Base-by-base conservation (phyloP, 192 early-diverging fungal genomes). In the Coemansia sp. region DNA sequence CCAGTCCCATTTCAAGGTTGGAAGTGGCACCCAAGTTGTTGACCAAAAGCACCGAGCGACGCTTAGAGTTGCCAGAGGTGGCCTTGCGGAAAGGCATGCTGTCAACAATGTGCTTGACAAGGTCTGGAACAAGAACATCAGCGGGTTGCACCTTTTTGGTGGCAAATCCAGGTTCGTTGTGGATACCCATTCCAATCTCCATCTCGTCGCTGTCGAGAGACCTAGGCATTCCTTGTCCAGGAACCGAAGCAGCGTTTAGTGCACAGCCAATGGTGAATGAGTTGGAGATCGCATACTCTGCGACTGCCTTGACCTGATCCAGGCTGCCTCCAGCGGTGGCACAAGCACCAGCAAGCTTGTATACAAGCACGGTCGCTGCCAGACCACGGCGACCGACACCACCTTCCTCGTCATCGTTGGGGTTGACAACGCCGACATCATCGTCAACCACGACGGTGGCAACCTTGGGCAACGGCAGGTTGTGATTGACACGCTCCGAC, bases 11-110 rank as follows among this genome's bases (percentile, higher is more conserved):
- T 71, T 94, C 93, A 30, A 94, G 70, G 45, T 83, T 82, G 0
- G 92, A 87, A 0, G 85, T 86, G 2, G 87, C 91, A 5, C 93
- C 93, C n/a, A 93, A 77, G 74, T 94, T 94, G 72, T 94, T 94
- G 33, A 93, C 79, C 52, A 94, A 61, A n/a, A 94, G 63, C n/a
- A 87, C 81, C 14, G 91, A 83, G 3, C 69, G 72, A 5, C 72
- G 71, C 40, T 61, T 61, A 2, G 68, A 49, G 22, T 64, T 58
- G 6, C 52, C 60, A 6, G 64, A 42, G 25, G 58, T 57, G 2
- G 72, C 60, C 34, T 68, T 63, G 49, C 84, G 66, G 20, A 83
- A 67, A 5, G 83, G 80, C 50, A 71, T 67, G 64, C 86, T 77
- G 56, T 58, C 56, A 22, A 90, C 69, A 18, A 83, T 83, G 42